phyloP scores from a whole-genome alignment of 768 basidiomycete genomes.

The Termitomyces sp. region DNA sequence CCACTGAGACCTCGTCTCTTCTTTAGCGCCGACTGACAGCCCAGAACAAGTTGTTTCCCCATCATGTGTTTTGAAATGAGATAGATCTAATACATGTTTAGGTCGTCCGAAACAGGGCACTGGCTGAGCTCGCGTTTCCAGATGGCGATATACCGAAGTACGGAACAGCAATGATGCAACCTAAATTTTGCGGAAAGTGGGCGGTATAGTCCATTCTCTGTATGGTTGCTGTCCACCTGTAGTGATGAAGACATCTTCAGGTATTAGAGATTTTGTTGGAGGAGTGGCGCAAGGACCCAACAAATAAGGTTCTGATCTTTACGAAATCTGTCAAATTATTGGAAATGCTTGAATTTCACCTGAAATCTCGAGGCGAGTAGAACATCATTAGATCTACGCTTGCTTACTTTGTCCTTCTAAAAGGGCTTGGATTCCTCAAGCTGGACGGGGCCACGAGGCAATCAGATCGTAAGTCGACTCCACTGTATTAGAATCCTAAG shows the following conservation, averaged over 20 bases:
- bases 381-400: neutral
- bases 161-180: conserved; percentile 54
- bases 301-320: conserved; percentile 90
- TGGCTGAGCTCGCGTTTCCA: conserved; percentile 60
- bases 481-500: neutral
- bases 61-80: neutral
- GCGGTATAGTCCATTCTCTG: conserved; percentile 35
- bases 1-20: conserved; percentile 1
- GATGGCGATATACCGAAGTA: conserved; percentile 50
- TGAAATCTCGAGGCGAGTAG: conserved; percentile 46
- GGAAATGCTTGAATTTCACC: conserved; percentile 77
- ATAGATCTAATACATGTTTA: neutral
- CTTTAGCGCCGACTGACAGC: conserved; percentile 59
- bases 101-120: conserved; percentile 47
- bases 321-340: conserved; percentile 89
- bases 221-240: neutral
- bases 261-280: conserved; percentile 61
- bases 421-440: conserved; percentile 59
- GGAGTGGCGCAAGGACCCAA: conserved; percentile 55
- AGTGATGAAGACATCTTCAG: conserved; percentile 26
- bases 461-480: conserved; percentile 49
- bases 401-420: neutral
- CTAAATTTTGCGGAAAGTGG: conserved; percentile 83
- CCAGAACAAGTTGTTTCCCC: conserved; percentile 50
- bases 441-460: conserved; percentile 76